Evolutionary conservation across 352 stramenopile genomes (phyloP).

Genomic region (Plasmopara muralis): DNA sequence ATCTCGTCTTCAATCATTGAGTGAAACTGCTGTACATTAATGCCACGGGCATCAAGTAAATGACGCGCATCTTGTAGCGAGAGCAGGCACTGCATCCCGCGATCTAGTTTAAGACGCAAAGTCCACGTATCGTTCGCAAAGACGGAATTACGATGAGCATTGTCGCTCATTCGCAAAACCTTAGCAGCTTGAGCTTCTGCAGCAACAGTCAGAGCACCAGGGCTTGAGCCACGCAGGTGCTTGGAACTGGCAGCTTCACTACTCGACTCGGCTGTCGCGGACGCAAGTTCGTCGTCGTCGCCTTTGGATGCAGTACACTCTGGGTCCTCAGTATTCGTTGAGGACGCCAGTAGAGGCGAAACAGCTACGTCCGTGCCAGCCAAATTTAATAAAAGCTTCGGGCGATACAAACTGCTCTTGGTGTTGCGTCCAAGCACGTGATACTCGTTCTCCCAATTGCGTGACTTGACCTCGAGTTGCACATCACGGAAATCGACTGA

Average conservation of each 20-base stretch:
- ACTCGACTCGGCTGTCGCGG: slow-evolving; percentile 20
- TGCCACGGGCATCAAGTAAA: slow-evolving; percentile 68
- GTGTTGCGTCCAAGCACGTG: slow-evolving; percentile 72
- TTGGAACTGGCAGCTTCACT: slow-evolving; percentile 21
- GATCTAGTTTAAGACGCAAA: slow-evolving; percentile 64
- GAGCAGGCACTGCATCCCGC: slow-evolving; percentile 66
- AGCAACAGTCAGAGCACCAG: slow-evolving; percentile 19
- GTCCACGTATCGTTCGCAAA: slow-evolving; percentile 70
- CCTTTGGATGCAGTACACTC: slow-evolving; percentile 18
- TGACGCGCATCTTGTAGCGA: slow-evolving; percentile 79
- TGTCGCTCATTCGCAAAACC: slow-evolving; percentile 51
- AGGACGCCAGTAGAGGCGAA: slow-evolving; percentile 9
- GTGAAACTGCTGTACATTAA: slow-evolving; percentile 85
- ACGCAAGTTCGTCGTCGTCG: slow-evolving; percentile 2
- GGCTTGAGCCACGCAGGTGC: slow-evolving; percentile 19
- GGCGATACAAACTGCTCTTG: slow-evolving; percentile 73
- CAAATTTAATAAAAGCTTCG: slow-evolving; percentile 62
- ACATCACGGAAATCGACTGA: slow-evolving; percentile 54
- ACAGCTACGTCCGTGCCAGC: slow-evolving; percentile 9
- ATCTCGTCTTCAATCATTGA: slow-evolving; percentile 65
- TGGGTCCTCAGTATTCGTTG: slow-evolving; percentile 13
- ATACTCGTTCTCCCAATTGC: slow-evolving; percentile 67
- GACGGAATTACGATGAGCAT: slow-evolving; percentile 44
- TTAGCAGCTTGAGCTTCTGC: slow-evolving; percentile 28
- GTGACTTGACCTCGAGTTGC: slow-evolving; percentile 57